These are phyloP conservation scores for Podila verticillata DNA, from an alignment of 192 early-diverging fungal genomes.

Conservation along the genomic window DNA sequence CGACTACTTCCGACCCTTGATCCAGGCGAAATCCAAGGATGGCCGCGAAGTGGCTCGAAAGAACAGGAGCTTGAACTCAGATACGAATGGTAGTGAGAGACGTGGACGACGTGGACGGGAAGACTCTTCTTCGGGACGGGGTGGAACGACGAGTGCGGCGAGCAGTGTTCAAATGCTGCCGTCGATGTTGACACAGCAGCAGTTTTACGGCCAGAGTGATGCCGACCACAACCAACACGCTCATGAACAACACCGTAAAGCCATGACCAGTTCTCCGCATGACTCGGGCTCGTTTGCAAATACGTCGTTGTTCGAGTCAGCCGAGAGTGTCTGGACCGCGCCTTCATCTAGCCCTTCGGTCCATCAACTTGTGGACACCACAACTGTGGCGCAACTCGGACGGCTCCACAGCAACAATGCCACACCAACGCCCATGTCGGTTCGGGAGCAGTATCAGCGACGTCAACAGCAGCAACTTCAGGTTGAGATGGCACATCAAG, in stretches of 20 bases:
- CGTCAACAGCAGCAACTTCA: conserved; percentile 6
- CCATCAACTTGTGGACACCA: not conserved
- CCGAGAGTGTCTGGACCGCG: conserved; percentile 46
- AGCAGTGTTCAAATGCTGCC: conserved; percentile 37
- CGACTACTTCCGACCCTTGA: conserved; percentile 53
- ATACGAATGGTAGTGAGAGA: conserved; percentile 10
- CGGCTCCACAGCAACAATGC: too few species aligned
- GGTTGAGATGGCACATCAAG: not conserved
- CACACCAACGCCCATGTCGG: conserved; percentile 16
- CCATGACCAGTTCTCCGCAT: conserved; percentile 40
- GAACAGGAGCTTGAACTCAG: conserved; percentile 25
- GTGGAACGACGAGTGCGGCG: conserved; percentile 7
- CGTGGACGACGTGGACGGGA: conserved; percentile 4
- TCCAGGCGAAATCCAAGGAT: conserved; percentile 48
- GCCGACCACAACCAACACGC: conserved; percentile 8
- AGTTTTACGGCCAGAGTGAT: conserved; percentile 40
- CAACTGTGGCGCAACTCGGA: conserved; percentile 7
- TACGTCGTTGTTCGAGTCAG: conserved; percentile 19
- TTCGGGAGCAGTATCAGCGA: conserved; percentile 12
- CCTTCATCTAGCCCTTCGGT: conserved; percentile 7
- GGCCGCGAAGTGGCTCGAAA: conserved; percentile 44
- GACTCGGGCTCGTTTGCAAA: conserved; percentile 8
- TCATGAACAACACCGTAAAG: conserved; percentile 27
- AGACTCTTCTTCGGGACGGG: not conserved
- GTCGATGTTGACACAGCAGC: conserved; percentile 30